Conservation (phyloP, 441 rosid genomes). For the Bocquillonia castaneifolia region DNA sequence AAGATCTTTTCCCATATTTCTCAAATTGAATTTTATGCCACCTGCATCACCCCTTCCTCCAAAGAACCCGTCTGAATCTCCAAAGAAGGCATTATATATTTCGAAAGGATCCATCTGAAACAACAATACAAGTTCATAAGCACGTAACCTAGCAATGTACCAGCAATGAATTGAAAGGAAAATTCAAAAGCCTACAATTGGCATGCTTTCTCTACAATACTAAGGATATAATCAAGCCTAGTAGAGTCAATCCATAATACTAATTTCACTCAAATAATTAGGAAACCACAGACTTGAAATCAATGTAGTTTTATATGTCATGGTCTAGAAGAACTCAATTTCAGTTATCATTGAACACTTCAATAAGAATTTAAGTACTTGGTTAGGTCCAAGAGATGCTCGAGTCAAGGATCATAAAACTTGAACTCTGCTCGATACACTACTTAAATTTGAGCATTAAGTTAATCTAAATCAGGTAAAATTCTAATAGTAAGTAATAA, state of each 20-base stretch:
- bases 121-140: conserved; percentile 11
- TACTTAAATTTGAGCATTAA: background rate
- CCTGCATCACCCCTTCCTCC: conserved; percentile 51
- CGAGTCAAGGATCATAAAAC: background rate
- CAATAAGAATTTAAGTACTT: background rate
- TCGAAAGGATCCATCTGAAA: conserved; percentile 85
- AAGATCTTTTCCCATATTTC: conserved; percentile 55
- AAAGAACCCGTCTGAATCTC: conserved; percentile 69
- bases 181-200: background rate
- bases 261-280: too few species aligned
- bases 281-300: background rate
- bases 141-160: conserved; percentile 14
- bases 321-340: background rate
- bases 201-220: background rate
- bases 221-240: background rate
- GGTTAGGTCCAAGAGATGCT: background rate
- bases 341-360: background rate
- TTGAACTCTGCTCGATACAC: background rate
- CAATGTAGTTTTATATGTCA: background rate
- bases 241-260: too few species aligned
- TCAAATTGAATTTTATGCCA: conserved; percentile 52
- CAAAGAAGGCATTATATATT: conserved; percentile 72
- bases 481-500: too few species aligned
- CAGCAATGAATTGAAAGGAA: background rate
- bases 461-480: too few species aligned